Base-by-base conservation (phyloP, 495 filamentous ascomycete genomes). In the Evansstolkia leycettana region DNA sequence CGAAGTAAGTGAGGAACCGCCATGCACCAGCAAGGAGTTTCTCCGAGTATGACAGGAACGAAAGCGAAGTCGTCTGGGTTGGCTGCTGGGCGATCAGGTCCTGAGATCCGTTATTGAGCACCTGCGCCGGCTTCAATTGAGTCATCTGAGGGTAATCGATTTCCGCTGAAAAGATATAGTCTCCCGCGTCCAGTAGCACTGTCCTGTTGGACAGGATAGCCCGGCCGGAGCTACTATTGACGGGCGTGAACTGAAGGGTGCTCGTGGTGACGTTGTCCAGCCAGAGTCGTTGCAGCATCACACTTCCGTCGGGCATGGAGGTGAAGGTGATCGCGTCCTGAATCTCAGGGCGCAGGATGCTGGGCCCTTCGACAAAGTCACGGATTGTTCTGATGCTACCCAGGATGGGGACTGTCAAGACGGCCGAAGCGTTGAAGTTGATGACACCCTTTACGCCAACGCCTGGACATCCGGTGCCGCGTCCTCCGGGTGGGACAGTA, bases 1-100 rank as follows among this genome's bases (percentile, higher is more conserved):
- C 76, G 52, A 79, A 80, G 39, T 80, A 80, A 1, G 74, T 80
- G 35, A 80, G 46, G 38, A 78, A 80, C 9, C 74, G 56, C 76
- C 76, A 80, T n/a, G 72, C 70, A 11, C 75, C 75, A 7, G 76
- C 75, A 1, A 76, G 55, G 5, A 80, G 50, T 35, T 80, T 80
- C 12, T 65, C 59, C 0, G 58, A 71, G 47, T 76, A 80, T 3
- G 76, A 78, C 15, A 80, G 42, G 47, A 80, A 79, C 1, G 75
- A 65, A 3, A 78, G 62, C 1, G 75, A 72, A 3, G 52, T 56
- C 1, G 65, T 59, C 36, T 73, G 60, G 25, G 55, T 62, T 0
- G 62, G 54, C 32, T 62, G 42, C 32, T 67, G 50, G 1, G 46
- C 36, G 15, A 70, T 68, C 6, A 79, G 50, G 20, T 48, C 47